These are phyloP conservation scores for Quercus phellos DNA, from an alignment of 331 rosid species.

Conservation along the genomic window DNA sequence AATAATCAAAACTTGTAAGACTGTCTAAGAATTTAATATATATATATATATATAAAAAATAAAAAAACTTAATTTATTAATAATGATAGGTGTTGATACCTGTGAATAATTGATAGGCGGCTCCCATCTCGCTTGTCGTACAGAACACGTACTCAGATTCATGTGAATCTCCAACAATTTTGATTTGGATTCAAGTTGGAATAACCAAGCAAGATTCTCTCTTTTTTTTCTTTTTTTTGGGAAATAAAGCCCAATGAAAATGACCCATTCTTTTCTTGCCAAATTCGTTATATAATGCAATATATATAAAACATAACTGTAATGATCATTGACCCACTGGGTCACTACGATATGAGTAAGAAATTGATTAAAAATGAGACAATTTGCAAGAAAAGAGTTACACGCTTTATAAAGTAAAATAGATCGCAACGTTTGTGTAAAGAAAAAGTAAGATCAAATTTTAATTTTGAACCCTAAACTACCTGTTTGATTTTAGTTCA, in stretches of 20 bases:
- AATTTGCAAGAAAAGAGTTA: not conserved
- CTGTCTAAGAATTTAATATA: not conserved
- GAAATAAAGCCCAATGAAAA: not conserved
- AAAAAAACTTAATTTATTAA: not conserved
- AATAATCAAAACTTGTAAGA: not conserved
- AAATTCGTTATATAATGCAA: not conserved
- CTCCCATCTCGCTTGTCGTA: not conserved
- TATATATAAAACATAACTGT: not conserved
- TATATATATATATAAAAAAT: too few relatives aligned
- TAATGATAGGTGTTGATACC: not conserved
- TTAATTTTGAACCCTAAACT: too few relatives aligned
- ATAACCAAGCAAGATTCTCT: not conserved
- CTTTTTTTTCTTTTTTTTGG: not conserved
- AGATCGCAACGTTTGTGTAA: not conserved
- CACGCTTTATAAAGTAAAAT: not conserved
- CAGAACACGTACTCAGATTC: slow-evolving; percentile 27
- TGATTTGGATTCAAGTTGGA: slow-evolving; percentile 12
- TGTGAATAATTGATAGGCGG: not conserved
- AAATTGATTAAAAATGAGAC: not conserved
- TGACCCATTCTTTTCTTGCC: slow-evolving; percentile 2
- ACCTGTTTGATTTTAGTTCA: too few relatives aligned
- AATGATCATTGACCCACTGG: not conserved
- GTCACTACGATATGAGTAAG: too few relatives aligned
- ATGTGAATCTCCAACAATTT: slow-evolving; percentile 27
- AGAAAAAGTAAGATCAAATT: too few relatives aligned